Evolutionary conservation across 371 early-diverging fungal species (phyloP), one percentile per base, ranked within the genome.

Genomic region (Batkoa obscura): DNA sequence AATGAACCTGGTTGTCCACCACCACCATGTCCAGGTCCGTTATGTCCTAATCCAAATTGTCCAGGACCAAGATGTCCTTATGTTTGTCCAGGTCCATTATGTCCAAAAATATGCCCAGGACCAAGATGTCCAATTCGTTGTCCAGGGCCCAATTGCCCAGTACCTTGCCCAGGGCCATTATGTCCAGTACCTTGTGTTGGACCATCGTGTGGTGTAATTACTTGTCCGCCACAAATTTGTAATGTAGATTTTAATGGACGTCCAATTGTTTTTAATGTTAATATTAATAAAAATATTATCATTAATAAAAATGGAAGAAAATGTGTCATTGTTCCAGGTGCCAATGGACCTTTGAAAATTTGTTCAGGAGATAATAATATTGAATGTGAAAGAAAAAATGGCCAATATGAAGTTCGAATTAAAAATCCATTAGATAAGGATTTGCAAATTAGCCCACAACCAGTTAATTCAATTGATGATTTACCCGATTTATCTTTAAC

Each of bases 121-220:
- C 6, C 10, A 15, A 30, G 33, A 12, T 50, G 50, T 50, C 50
- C 50, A 3, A 50, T 50, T 15, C 17, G 10, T 12, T 50, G 50
- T 32, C 50, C 50, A 3, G 50, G 50, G 4, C 50, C 50, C 15
- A 50, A 50, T 33, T 50, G 50, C 32, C 50, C 50, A 34, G 50
- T 50, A 36, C 32, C 17, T 4, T 50, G 50, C 15, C 50, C 50
- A 12, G 50, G 50, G 15, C 31, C 50, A 50, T 33, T 34, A 34
- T 50, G 50, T 36, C 50, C 50, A 15, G 33, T 50, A 10, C 12
- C 15, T 12, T 50, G 50, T 50, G n/a, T 12, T 12, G 50, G 50
- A 8, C 32, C 45, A 13, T 4, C 32, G 3, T 50, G 50, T 50
- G 10, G 12, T 15, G 15, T 13, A 10, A 34, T 50, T 6, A 10